These are phyloP conservation scores for Torrubiella hemipterigena DNA, from an alignment of 2,329 filamentous ascomycete species.

Conservation along the genomic window DNA sequence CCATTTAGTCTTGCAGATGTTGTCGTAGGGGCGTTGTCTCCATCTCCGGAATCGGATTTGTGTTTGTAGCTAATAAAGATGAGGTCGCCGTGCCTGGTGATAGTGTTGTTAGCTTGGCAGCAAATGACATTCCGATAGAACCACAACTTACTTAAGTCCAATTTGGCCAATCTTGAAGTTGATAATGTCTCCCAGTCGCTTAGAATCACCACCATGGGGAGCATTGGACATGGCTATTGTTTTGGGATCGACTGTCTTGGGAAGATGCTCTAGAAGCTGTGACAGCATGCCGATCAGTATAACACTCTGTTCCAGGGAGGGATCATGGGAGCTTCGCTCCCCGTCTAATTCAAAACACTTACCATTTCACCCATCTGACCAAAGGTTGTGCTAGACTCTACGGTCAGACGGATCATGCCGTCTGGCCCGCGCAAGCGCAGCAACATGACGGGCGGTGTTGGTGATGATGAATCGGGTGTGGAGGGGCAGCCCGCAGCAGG, in stretches of 20 bases:
- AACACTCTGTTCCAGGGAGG: not conserved
- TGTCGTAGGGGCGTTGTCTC: constrained; percentile 18
- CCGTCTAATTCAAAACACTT: constrained; percentile 9
- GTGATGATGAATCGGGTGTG: constrained; percentile 1
- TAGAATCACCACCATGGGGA: constrained; percentile 45
- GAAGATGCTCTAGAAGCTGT: constrained; percentile 47
- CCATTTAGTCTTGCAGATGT: constrained; percentile 66
- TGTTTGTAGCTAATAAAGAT: constrained; percentile 76
- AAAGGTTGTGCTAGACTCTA: constrained; percentile 66
- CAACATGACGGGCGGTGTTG: constrained; percentile 48
- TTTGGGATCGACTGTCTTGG: constrained; percentile 46
- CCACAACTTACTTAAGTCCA: constrained; percentile 39
- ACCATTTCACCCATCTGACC: constrained; percentile 44
- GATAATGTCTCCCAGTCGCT: constrained; percentile 45
- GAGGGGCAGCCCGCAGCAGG: no score
- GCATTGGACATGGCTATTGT: constrained; percentile 51
- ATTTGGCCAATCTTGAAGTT: constrained; percentile 44
- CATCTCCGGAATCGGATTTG: constrained; percentile 21
- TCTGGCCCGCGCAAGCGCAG: constrained; percentile 82
- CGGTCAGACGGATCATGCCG: constrained; percentile 77
- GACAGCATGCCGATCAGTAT: constrained; percentile 6
- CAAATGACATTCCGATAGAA: constrained; percentile 1
- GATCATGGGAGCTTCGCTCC: not conserved
- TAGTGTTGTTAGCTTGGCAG: constrained; percentile 13
- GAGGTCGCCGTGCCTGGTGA: constrained; percentile 83